phyloP scores from a whole-genome alignment of 2,329 filamentous ascomycete genomes.

The Colletotrichum sp. region DNA sequence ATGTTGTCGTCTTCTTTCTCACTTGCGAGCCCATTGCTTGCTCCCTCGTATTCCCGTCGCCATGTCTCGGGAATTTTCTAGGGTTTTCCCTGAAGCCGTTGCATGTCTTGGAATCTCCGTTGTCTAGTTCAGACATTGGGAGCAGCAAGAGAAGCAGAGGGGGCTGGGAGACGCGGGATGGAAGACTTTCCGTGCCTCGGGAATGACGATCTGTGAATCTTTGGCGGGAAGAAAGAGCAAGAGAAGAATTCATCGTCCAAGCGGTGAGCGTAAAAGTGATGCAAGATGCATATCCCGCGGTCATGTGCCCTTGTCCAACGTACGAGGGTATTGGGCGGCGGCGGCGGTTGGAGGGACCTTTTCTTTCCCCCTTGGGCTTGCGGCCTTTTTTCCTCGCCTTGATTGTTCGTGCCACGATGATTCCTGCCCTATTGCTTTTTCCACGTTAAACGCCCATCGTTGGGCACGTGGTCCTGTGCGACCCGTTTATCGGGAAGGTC shows the following conservation, averaged over 20 bases:
- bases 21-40: neutral
- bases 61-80: neutral
- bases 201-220: neutral
- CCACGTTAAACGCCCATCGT: neutral
- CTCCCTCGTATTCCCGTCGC: neutral
- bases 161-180: neutral
- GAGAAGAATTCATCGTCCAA: neutral
- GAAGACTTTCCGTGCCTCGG: neutral
- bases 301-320: slow-evolving; percentile 17
- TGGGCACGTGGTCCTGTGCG: slow-evolving; percentile 10
- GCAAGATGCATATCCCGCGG: slow-evolving; percentile 1
- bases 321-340: neutral
- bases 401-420: slow-evolving; percentile 12
- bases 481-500: neutral
- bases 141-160: neutral
- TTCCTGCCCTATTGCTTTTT: neutral
- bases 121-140: neutral
- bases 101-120: neutral
- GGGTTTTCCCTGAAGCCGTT: neutral
- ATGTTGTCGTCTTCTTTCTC: neutral
- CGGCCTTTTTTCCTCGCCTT: neutral
- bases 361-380: neutral
- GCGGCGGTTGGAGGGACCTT: neutral
- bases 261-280: slow-evolving; percentile 16
- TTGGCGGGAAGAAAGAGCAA: neutral